Evolutionary conservation across 2,329 filamentous ascomycete genomes (phyloP).

Genomic region (Arthrobotrys sinensis): DNA sequence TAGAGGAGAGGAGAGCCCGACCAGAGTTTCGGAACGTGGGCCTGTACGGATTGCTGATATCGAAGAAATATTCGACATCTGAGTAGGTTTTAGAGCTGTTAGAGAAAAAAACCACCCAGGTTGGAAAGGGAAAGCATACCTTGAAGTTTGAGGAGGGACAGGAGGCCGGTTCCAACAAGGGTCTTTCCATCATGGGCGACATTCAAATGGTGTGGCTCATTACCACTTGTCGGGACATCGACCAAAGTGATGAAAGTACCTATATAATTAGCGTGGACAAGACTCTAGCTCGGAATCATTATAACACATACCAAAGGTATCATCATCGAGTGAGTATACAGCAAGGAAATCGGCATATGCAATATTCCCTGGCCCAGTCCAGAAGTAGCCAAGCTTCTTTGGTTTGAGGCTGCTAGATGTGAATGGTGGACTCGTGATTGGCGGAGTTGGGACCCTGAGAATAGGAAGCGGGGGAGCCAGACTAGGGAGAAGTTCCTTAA

Average conservation of each 20-base stretch:
- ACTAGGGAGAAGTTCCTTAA: conserved; percentile 73
- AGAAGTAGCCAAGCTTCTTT: conserved; percentile 78
- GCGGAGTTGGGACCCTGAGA: conserved; percentile 74
- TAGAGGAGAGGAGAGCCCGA: conserved; percentile 74
- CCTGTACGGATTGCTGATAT: conserved; percentile 74
- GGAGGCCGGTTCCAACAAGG: conserved; percentile 73
- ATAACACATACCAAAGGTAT: conserved; percentile 65
- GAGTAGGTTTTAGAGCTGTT: conserved; percentile 66
- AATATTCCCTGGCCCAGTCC: conserved; percentile 76
- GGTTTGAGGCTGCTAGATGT: conserved; percentile 73
- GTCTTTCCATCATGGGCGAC: conserved; percentile 73
- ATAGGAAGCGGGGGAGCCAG: conserved; percentile 73
- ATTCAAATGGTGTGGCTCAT: conserved; percentile 75
- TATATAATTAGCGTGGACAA: conserved; percentile 2
- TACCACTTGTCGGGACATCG: conserved; percentile 75
- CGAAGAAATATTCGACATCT: conserved; percentile 72
- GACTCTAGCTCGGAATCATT: neutral
- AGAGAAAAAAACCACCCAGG: neutral
- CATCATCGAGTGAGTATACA: conserved; percentile 75
- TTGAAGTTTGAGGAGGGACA: conserved; percentile 74
- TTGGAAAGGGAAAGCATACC: conserved; percentile 25
- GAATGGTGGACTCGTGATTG: conserved; percentile 73
- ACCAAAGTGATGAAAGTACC: conserved; percentile 73
- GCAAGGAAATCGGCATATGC: conserved; percentile 74
- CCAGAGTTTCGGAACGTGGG: conserved; percentile 76